phyloP scores from a whole-genome alignment of 148 eudicot genomes.

The Chenopodium formosanum region DNA sequence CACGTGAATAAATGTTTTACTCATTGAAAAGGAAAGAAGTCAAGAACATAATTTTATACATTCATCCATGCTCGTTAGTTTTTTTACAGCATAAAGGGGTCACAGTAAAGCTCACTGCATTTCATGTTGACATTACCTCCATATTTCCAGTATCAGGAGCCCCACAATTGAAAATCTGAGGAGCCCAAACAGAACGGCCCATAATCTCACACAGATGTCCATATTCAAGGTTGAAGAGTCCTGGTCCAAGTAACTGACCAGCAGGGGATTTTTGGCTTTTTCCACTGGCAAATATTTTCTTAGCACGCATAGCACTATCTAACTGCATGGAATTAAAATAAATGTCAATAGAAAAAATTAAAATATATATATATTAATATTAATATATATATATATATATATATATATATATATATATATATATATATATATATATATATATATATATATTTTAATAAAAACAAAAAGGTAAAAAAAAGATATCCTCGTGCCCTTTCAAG shows the following conservation, averaged over 20 bases:
- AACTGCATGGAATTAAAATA: conserved; percentile 40
- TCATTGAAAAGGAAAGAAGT: no score
- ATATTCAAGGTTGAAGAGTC: conserved; percentile 94
- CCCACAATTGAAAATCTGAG: conserved; percentile 96
- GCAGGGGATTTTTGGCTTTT: conserved; percentile 31
- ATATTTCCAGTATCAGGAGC: conserved; percentile 99
- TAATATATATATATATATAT: no score
- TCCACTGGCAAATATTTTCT: conserved; percentile 55
- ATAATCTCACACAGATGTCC: conserved; percentile 95
- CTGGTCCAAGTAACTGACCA: conserved; percentile 62
- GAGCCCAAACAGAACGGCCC: conserved; percentile 97
- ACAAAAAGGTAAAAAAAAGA: neutral
- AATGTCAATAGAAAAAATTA: neutral
- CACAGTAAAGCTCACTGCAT: neutral
- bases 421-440: no score
- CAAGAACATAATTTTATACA: no score
- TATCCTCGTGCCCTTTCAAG: conserved; percentile 27
- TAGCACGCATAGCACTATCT: conserved; percentile 88
- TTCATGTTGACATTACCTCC: conserved; percentile 58
- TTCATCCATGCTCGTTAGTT: no score
- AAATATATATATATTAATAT: no score
- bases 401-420: no score
- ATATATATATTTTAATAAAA: no score
- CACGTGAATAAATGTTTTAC: no score
- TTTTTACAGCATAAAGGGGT: no score